A percentile compares a stretch with the other conserved stretches of the same genome.
phyloP scores from a whole-genome alignment of 2,329 filamentous ascomycete species.

The Neonectria magnoliae region DNA sequence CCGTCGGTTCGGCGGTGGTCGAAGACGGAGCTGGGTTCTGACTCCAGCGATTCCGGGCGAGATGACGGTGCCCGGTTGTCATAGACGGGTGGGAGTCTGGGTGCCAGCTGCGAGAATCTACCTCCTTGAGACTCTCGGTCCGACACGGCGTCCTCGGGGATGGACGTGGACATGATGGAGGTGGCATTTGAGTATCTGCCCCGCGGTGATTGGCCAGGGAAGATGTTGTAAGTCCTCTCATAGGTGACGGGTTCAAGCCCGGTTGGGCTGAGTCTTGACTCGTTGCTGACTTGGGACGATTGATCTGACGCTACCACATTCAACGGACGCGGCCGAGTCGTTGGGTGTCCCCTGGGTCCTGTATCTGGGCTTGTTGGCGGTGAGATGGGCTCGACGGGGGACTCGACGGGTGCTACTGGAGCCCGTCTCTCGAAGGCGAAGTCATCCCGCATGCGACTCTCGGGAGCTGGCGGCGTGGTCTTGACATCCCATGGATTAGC shows the following conservation, averaged over 20 bases:
- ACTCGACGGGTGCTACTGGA: conserved; percentile 37
- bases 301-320: conserved; percentile 30
- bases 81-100: conserved; percentile 25
- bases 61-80: conserved; percentile 21
- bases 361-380: conserved; percentile 37
- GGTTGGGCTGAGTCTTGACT: conserved; percentile 34
- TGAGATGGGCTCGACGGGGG: conserved; percentile 35
- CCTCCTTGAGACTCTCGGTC: conserved; percentile 29
- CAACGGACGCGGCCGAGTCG: conserved; percentile 32
- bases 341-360: conserved; percentile 13
- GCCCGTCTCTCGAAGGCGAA: conserved; percentile 40
- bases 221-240: conserved; percentile 39
- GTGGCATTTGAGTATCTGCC: conserved; percentile 35
- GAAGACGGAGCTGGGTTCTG: conserved; percentile 39
- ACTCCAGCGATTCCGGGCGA: conserved; percentile 41
- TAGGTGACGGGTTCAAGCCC: conserved; percentile 32
- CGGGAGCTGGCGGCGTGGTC: conserved; percentile 30
- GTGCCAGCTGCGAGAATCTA: conserved; percentile 30
- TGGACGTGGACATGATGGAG: conserved; percentile 40
- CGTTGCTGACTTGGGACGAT: conserved; percentile 36
- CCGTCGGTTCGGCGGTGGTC: conserved; percentile 35
- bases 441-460: conserved; percentile 34
- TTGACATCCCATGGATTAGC: conserved; percentile 56
- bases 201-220: conserved; percentile 33
- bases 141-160: conserved; percentile 41